Evolutionary conservation across 495 filamentous ascomycete species (phyloP).

Genomic region (Xylaria flabelliformis): DNA sequence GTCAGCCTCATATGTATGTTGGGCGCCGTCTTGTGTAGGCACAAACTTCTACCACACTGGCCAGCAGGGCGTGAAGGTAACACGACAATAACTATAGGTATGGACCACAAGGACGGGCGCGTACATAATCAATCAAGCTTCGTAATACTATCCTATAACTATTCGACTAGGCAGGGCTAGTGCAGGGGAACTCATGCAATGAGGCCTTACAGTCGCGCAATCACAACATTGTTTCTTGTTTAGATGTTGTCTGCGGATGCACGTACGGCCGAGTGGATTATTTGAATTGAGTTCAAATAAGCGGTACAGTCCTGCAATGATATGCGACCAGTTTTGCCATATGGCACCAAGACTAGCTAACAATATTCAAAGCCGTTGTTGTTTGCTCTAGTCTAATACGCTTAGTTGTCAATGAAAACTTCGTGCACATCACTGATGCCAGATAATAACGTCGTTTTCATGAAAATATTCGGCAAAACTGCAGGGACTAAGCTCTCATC

Average conservation of each 20-base stretch:
- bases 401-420: neutral
- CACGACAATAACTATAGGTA: neutral
- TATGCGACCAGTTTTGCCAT: too few species aligned
- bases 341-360: neutral
- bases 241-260: neutral
- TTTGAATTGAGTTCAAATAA: neutral
- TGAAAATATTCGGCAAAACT: neutral
- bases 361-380: neutral
- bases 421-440: neutral
- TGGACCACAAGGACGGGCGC: conserved; percentile 1
- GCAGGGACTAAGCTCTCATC: neutral
- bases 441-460: neutral
- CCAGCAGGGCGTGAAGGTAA: neutral
- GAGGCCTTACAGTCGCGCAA: neutral
- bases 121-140: conserved; percentile 1
- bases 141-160: neutral
- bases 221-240: neutral
- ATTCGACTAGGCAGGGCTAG: neutral
- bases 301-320: neutral
- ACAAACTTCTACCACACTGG: neutral
- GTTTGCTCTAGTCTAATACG: neutral
- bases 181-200: neutral
- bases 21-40: neutral
- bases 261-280: neutral
- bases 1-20: neutral